These are phyloP conservation scores for Acer negundo DNA, from an alignment of 345 rosid genomes.

Conservation along the genomic window DNA sequence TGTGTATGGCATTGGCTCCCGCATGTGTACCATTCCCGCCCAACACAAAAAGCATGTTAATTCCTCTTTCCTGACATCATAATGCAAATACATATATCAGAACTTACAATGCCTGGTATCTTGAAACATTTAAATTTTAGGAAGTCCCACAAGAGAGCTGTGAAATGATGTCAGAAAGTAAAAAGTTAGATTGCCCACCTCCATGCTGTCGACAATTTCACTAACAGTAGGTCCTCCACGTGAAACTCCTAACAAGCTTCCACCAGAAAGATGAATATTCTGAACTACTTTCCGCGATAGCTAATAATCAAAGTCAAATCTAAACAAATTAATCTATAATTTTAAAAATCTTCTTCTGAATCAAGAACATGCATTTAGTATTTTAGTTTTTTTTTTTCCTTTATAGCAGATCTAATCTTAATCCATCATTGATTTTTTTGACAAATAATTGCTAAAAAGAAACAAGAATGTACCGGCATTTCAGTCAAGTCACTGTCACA, in stretches of 20 bases:
- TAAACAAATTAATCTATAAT: slow-evolving; percentile 17
- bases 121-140: slow-evolving; percentile 2
- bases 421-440: slow-evolving; percentile 6
- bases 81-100: slow-evolving; percentile 19
- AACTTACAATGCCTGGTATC: slow-evolving; percentile 4
- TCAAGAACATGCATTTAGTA: neutral
- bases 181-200: slow-evolving; percentile 47
- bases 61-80: slow-evolving; percentile 75
- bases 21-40: slow-evolving; percentile 99
- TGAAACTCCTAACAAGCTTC: slow-evolving; percentile 96
- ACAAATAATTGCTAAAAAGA: slow-evolving; percentile 14
- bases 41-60: slow-evolving; percentile 98
- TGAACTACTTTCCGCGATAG: slow-evolving; percentile 94
- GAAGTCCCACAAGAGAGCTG: slow-evolving; percentile 5
- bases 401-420: slow-evolving; percentile 3
- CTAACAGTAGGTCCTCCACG: slow-evolving; percentile 80
- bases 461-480: slow-evolving; percentile 59
- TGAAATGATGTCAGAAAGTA: neutral
- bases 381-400: neutral
- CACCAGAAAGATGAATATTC: slow-evolving; percentile 96
- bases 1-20: slow-evolving; percentile 94
- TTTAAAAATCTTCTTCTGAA: neutral
- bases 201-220: slow-evolving; percentile 76
- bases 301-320: slow-evolving; percentile 42
- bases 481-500: slow-evolving; percentile 66